These are phyloP conservation scores for Calonectria henricotiae DNA, from an alignment of 2,329 filamentous ascomycete species.

Conservation along the genomic window DNA sequence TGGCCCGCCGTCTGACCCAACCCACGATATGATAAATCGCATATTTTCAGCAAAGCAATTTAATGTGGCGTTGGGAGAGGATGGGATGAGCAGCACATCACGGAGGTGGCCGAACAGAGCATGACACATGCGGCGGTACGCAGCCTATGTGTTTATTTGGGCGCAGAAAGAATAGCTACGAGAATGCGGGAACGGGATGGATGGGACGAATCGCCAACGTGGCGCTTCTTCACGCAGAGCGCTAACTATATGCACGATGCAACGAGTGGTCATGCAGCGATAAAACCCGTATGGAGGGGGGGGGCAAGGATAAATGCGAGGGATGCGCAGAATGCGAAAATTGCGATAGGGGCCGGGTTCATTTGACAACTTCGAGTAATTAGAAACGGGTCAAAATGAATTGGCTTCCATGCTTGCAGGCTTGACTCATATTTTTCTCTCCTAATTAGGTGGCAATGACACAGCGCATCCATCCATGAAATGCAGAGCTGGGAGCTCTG, in stretches of 20 bases:
- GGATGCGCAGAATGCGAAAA: slow-evolving; percentile 21
- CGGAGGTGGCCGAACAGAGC: slow-evolving; percentile 31
- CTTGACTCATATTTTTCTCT: slow-evolving; percentile 1
- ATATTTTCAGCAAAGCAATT: neutral
- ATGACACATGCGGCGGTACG: slow-evolving; percentile 26
- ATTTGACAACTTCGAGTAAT: neutral
- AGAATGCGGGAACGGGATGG: slow-evolving; percentile 12
- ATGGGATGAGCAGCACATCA: neutral
- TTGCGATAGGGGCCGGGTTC: slow-evolving; percentile 17
- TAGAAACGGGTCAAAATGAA: slow-evolving; percentile 5
- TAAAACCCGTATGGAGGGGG: slow-evolving; percentile 3
- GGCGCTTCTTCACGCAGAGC: slow-evolving; percentile 33
- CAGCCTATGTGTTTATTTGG: slow-evolving; percentile 25
- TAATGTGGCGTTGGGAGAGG: slow-evolving; percentile 24
- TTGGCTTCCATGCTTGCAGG: neutral
- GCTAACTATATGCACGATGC: slow-evolving; percentile 29
- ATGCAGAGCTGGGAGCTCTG: slow-evolving; percentile 23
- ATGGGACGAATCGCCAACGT: slow-evolving; percentile 21
- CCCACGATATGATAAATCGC: slow-evolving; percentile 24
- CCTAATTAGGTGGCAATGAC: slow-evolving; percentile 8
- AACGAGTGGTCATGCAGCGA: slow-evolving; percentile 26
- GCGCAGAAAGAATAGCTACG: slow-evolving; percentile 18
- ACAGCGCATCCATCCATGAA: neutral
- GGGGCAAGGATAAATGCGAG: neutral
- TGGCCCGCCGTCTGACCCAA: neutral